phyloP scores from a whole-genome alignment of 2,329 filamentous ascomycete genomes.

The Gliomastix tumulicola region DNA sequence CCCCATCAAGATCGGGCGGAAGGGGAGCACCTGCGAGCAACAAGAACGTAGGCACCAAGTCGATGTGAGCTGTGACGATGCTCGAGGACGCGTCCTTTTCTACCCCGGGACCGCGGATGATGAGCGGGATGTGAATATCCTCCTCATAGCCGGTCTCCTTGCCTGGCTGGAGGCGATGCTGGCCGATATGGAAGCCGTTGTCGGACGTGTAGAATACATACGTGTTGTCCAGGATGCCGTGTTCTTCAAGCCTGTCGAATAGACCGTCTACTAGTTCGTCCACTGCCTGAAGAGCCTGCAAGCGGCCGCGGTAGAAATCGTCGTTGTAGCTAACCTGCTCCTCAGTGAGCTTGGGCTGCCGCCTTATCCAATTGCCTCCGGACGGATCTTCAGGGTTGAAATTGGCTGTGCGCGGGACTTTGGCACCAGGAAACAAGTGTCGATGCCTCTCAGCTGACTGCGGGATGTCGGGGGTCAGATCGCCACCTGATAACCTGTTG shows the following conservation, averaged over 20 bases:
- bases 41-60: constrained; percentile 48
- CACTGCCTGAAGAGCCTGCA: constrained; percentile 35
- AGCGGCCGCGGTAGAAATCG: constrained; percentile 28
- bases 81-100: constrained; percentile 24
- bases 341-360: constrained; percentile 24
- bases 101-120: constrained; percentile 41
- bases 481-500: constrained; percentile 33
- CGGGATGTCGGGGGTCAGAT: constrained; percentile 32
- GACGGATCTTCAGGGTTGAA: constrained; percentile 51
- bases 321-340: constrained; percentile 25
- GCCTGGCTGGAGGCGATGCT: constrained; percentile 42
- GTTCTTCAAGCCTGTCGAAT: constrained; percentile 20
- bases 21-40: constrained; percentile 19
- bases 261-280: constrained; percentile 36
- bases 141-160: constrained; percentile 43
- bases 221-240: constrained; percentile 28
- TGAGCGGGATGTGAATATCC: constrained; percentile 43
- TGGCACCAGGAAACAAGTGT: constrained; percentile 50
- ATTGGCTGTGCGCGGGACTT: constrained; percentile 54
- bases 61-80: constrained; percentile 41
- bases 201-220: constrained; percentile 45
- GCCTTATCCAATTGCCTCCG: constrained; percentile 35
- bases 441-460: constrained; percentile 45
- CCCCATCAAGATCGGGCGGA: constrained; percentile 14
- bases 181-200: constrained; percentile 45